Percentiles rank a stretch among this genome's conserved stretches.
phyloP scores from a whole-genome alignment of 202 grass and related monocot species.

The Panicum hallii region DNA sequence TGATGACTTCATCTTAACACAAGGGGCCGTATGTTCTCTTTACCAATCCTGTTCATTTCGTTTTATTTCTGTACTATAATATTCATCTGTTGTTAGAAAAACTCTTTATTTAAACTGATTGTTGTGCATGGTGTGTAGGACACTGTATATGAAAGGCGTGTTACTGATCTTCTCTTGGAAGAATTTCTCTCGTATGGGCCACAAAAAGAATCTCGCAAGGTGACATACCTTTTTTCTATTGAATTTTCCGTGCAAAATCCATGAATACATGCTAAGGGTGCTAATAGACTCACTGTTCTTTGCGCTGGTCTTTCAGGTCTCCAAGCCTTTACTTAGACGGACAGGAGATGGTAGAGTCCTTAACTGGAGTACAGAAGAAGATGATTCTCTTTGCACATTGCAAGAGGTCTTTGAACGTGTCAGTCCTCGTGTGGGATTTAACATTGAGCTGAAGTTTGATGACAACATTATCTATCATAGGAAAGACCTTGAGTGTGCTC shows the following conservation, averaged over 20 bases:
- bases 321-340: slow-evolving; percentile 73
- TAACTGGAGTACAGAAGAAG: slow-evolving; percentile 70
- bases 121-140: slow-evolving; percentile 53
- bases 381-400: slow-evolving; percentile 79
- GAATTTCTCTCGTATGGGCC: slow-evolving; percentile 87
- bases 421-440: slow-evolving; percentile 80
- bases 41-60: not conserved
- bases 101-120: slow-evolving; percentile 15
- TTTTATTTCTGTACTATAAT: slow-evolving; percentile 11
- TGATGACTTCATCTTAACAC: slow-evolving; percentile 73
- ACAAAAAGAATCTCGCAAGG: slow-evolving; percentile 66
- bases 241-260: not conserved
- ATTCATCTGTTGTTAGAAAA: slow-evolving; percentile 12
- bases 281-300: not conserved
- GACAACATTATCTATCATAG: slow-evolving; percentile 62
- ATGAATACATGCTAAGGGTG: not conserved
- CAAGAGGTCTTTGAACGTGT: slow-evolving; percentile 78
- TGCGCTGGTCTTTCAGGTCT: slow-evolving; percentile 51
- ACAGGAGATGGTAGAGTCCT: slow-evolving; percentile 68
- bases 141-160: slow-evolving; percentile 58
- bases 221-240: not conserved
- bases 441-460: slow-evolving; percentile 92
- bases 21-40: slow-evolving; percentile 59
- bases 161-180: slow-evolving; percentile 72
- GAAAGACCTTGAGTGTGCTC: slow-evolving; percentile 50